Evolutionary conservation across 208 protist species (phyloP).

Genomic region (Acanthamoeba lugdunensis): DNA sequence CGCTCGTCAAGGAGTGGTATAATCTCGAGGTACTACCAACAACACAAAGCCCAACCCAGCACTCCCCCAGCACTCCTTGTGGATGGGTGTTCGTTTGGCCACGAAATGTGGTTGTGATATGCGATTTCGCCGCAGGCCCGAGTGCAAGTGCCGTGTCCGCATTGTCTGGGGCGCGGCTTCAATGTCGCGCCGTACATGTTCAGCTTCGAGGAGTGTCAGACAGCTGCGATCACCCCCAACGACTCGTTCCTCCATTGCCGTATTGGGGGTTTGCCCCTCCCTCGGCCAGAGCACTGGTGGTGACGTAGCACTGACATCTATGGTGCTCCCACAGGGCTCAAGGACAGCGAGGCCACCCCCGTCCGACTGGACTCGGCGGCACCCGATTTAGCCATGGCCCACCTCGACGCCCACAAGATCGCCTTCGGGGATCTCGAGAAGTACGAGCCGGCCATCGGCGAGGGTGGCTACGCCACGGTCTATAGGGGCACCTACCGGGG

Average conservation of each 20-base stretch:
- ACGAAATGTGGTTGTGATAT: no score
- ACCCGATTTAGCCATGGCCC: background rate
- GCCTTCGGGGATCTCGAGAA: background rate
- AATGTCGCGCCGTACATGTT: background rate
- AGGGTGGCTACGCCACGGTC: background rate
- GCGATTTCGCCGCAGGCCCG: background rate
- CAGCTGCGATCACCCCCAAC: background rate
- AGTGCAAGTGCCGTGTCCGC: background rate
- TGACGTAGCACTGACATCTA: background rate
- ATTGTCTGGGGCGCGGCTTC: background rate
- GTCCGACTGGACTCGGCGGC: background rate
- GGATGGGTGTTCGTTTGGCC: no score
- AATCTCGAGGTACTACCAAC: constrained; percentile 1
- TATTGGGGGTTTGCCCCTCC: background rate
- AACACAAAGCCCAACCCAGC: no score
- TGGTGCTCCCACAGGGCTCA: background rate
- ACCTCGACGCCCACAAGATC: background rate
- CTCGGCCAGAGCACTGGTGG: background rate
- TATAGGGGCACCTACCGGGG: background rate
- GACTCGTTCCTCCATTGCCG: background rate
- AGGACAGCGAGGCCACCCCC: background rate
- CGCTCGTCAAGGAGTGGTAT: constrained; percentile 60
- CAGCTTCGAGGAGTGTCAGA: background rate
- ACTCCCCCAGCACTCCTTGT: no score
- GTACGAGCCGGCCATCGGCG: background rate